Conservation (phyloP, 495 filamentous ascomycete genomes). For the Lasiosphaeriaceae sp. region DNA sequence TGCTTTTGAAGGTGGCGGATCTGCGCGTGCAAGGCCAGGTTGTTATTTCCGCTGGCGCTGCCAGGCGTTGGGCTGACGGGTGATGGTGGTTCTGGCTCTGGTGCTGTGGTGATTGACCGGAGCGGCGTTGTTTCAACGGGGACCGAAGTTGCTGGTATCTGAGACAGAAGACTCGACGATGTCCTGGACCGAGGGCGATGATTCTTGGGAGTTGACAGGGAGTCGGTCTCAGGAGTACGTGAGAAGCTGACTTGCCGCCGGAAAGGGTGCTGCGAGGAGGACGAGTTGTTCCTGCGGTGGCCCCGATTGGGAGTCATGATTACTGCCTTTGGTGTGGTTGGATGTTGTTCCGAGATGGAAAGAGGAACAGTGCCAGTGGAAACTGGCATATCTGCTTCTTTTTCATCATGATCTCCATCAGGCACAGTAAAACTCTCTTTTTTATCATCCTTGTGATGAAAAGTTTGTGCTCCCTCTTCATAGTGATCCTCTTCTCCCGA, state of each 20-base stretch:
- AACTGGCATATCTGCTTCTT: neutral
- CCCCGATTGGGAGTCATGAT: neutral
- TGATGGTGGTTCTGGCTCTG: neutral
- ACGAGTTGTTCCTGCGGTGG: neutral
- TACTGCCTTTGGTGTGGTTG: neutral
- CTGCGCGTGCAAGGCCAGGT: constrained; percentile 40
- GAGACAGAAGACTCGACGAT: neutral
- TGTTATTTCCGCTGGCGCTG: constrained; percentile 17
- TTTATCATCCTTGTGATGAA: neutral
- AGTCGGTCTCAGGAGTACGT: neutral
- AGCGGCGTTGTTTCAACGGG: too few species aligned
- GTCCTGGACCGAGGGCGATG: neutral
- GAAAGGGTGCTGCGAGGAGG: neutral
- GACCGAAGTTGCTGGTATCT: too few species aligned
- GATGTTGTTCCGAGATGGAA: neutral
- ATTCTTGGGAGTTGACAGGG: neutral
- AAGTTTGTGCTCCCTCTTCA: neutral
- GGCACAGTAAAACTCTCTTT: neutral
- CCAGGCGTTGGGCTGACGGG: neutral
- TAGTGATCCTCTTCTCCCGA: neutral
- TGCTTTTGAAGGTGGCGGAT: constrained; percentile 43
- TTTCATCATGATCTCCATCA: neutral
- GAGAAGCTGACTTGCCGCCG: neutral
- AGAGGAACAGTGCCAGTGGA: neutral
- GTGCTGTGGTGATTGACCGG: neutral